A percentile compares a stretch with the other conserved stretches of the same genome.
Conservation (phyloP, 257 asterid genomes). For the Plantago major region DNA sequence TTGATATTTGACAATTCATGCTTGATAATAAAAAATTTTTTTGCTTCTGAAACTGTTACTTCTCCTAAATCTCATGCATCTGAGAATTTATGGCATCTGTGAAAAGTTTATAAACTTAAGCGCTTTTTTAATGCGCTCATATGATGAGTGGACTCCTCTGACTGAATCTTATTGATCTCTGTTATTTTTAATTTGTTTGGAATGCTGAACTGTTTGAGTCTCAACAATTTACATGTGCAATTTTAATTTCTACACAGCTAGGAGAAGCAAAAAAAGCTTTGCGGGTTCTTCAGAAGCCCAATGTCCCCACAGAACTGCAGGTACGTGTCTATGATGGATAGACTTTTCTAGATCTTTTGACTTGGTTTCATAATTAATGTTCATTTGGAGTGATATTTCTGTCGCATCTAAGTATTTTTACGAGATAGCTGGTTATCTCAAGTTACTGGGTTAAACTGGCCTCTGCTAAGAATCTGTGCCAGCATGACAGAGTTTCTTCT, state of each 20-base stretch:
- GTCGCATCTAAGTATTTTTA: too few species aligned
- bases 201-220: constrained; percentile 14
- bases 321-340: constrained; percentile 31
- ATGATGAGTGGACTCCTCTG: too few species aligned
- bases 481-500: constrained; percentile 12
- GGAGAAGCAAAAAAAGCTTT: constrained; percentile 99
- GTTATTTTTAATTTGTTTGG: constrained; percentile 11
- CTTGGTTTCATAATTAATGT: neutral
- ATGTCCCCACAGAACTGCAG: constrained; percentile 86
- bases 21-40: too few species aligned
- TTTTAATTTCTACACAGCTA: constrained; percentile 42
- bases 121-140: too few species aligned
- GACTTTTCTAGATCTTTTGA: neutral
- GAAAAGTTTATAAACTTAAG: too few species aligned
- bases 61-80: too few species aligned
- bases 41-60: too few species aligned
- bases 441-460: constrained; percentile 7
- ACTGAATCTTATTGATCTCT: constrained; percentile 16
- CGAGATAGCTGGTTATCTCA: too few species aligned
- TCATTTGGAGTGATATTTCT: too few species aligned
- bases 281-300: constrained; percentile 94
- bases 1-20: too few species aligned
- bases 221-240: constrained; percentile 6
- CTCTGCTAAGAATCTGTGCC: too few species aligned
- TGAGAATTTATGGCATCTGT: too few species aligned